Conservation (phyloP, 352 stramenopile genomes). For the Peronospora destructor region DNA sequence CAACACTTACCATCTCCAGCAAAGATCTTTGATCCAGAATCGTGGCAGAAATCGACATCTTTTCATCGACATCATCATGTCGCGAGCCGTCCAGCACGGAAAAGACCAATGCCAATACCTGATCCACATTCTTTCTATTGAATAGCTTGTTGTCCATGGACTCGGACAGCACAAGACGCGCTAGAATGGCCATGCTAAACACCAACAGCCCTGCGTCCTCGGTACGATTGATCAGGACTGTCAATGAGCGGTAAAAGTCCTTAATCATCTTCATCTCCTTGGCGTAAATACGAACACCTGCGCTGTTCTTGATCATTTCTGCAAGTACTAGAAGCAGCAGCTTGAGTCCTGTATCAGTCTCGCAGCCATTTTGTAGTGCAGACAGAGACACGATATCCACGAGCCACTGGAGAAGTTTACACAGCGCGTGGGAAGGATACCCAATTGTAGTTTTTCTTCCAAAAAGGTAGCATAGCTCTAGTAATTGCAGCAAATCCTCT, state of each 20-base stretch:
- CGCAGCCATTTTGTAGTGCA: slow-evolving; percentile 35
- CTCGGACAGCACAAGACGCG: slow-evolving; percentile 61
- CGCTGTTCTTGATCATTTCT: slow-evolving; percentile 62
- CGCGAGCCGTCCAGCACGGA: slow-evolving; percentile 60
- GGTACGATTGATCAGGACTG: slow-evolving; percentile 74
- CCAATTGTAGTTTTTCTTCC: slow-evolving; percentile 43
- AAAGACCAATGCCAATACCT: slow-evolving; percentile 66
- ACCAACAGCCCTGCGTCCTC: slow-evolving; percentile 69
- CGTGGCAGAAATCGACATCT: slow-evolving; percentile 25
- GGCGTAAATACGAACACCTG: slow-evolving; percentile 64
- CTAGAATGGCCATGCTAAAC: slow-evolving; percentile 72
- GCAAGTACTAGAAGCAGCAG: slow-evolving; percentile 60
- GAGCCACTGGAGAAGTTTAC: slow-evolving; percentile 65
- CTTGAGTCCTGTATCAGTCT: slow-evolving; percentile 49
- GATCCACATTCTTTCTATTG: slow-evolving; percentile 71
- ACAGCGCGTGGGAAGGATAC: slow-evolving; percentile 64
- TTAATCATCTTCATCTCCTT: slow-evolving; percentile 79
- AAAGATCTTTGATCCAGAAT: slow-evolving; percentile 33
- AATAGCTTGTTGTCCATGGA: slow-evolving; percentile 77
- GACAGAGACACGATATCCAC: slow-evolving; percentile 37
- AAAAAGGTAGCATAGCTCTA: slow-evolving; percentile 61
- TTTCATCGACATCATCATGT: slow-evolving; percentile 24
- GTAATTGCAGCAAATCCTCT: slow-evolving; percentile 34
- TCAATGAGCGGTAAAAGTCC: slow-evolving; percentile 73
- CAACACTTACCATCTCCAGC: slow-evolving; percentile 52